Conservation (phyloP, 139 green algal species). For the Asterochloris sp. region DNA sequence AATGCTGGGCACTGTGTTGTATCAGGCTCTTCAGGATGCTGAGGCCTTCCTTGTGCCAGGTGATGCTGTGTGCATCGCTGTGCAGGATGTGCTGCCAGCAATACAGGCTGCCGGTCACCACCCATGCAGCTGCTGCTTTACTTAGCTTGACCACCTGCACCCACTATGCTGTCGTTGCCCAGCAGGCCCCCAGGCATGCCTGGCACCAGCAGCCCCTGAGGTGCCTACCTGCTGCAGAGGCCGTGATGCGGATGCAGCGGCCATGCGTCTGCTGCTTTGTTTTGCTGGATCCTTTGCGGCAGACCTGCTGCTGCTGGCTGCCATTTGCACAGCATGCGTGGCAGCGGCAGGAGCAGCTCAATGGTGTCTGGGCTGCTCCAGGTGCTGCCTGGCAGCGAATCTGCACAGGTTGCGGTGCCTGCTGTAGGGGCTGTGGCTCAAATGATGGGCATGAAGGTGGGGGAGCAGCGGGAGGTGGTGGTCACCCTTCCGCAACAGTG, state of each 20-base stretch:
- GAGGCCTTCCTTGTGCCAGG: background rate
- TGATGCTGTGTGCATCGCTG: background rate
- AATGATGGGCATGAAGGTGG: conserved; percentile 38
- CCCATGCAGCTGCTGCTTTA: background rate
- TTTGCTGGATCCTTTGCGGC: background rate
- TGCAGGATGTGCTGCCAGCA: background rate
- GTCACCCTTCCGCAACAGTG: conserved; percentile 32
- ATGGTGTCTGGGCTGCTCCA: no score
- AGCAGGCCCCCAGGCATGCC: no score
- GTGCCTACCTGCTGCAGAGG: background rate
- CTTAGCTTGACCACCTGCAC: background rate
- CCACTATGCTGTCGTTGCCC: background rate
- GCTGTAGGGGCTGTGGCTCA: conserved; percentile 22
- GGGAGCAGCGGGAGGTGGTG: conserved; percentile 26
- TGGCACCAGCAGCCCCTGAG: no score
- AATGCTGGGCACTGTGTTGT: background rate
- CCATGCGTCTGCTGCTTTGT: no score
- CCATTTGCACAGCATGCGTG: background rate
- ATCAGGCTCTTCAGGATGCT: background rate
- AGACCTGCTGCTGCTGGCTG: background rate
- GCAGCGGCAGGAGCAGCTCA: no score
- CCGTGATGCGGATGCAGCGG: background rate
- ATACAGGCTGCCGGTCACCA: background rate
- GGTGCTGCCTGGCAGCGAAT: background rate
- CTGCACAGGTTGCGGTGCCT: background rate